Conservation (phyloP, 2,329 filamentous ascomycete genomes). For the Pyrenochaeta sp. region DNA sequence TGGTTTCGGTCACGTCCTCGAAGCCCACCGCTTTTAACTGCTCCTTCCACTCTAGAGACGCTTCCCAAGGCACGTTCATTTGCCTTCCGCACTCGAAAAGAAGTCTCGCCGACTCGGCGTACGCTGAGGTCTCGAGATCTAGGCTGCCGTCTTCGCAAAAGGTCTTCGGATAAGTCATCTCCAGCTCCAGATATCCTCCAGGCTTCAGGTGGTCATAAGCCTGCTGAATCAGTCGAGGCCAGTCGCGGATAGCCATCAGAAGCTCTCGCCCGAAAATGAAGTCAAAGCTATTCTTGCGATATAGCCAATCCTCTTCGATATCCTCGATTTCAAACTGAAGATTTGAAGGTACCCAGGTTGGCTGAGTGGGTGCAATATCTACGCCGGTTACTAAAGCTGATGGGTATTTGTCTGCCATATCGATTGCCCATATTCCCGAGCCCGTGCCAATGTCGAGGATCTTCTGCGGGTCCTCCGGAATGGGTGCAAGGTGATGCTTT, state of each 20-base stretch:
- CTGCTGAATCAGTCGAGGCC: conserved; percentile 44
- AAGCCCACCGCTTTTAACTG: conserved; percentile 9
- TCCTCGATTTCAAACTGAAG: conserved; percentile 54
- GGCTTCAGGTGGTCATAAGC: conserved; percentile 34
- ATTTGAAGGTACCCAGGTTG: conserved; percentile 48
- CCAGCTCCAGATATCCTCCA: conserved; percentile 54
- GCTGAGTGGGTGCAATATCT: conserved; percentile 37
- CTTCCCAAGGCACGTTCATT: conserved; percentile 13
- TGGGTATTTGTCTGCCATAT: conserved; percentile 31
- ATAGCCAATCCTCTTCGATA: conserved; percentile 47
- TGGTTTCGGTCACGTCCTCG: conserved; percentile 11
- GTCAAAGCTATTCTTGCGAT: conserved; percentile 38
- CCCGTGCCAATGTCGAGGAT: conserved; percentile 51
- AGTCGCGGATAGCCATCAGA: conserved; percentile 51
- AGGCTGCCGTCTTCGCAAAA: conserved; percentile 11
- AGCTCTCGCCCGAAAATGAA: conserved; percentile 53
- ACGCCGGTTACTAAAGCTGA: conserved; percentile 20
- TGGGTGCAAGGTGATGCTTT: conserved; percentile 49
- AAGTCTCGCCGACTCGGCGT: conserved; percentile 10
- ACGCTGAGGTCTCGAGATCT: conserved; percentile 12
- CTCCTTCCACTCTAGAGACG: conserved; percentile 8
- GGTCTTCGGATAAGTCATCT: conserved; percentile 13
- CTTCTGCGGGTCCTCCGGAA: conserved; percentile 35
- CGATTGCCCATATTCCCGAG: conserved; percentile 52
- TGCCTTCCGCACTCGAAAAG: conserved; percentile 11